Evolutionary conservation across 2,329 filamentous ascomycete genomes (phyloP), one percentile per base, ranked within the genome.

Genomic region (Penicillium sclerotigenum): DNA sequence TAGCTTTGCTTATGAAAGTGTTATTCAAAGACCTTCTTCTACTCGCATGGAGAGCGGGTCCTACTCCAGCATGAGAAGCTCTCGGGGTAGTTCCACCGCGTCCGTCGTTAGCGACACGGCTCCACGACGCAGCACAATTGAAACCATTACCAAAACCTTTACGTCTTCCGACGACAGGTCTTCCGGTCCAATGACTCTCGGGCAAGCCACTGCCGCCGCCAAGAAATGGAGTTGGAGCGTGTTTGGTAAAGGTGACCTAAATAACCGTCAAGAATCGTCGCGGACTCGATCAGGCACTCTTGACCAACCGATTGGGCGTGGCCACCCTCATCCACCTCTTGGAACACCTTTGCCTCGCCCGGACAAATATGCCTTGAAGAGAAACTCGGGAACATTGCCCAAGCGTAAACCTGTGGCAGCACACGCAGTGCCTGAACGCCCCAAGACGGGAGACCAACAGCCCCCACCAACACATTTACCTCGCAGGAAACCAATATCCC

Each of bases 321-420:
- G 91, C 0, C 87, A 88, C 64, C 91, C 91, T 1, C 77, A 96
- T 18, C 91, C 90, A 45, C 90, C 91, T 9, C 89, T 88, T 2
- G 91, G 91, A 2, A 86, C 83, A 42, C 91, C 91, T 4, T 79
- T 96, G 1, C 91, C 91, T 2, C 83, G 80, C 40, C 87, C 87
- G 1, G 83, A 86, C 34, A 83, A 80, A 52, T 82, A 79, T 55
- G 81, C 65, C 5, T 66, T 83, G 7, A 84, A 83, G 66, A 81
- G 82, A 42, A 82, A 80, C 46, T 77, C 81, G 16, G 82, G 79
- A 56, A 79, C 79, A 28, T 78, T 86, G 1, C 83, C 86, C 3
- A 87, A 84, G 68, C 80, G 87, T n/a, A 90, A 88, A 65, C 80
- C 85, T 2, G 74, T 87, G 9, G 75, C 81, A 36, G 71, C 80